Base-by-base conservation (phyloP, 306 rosid species). In the Malus sylvestris region DNA sequence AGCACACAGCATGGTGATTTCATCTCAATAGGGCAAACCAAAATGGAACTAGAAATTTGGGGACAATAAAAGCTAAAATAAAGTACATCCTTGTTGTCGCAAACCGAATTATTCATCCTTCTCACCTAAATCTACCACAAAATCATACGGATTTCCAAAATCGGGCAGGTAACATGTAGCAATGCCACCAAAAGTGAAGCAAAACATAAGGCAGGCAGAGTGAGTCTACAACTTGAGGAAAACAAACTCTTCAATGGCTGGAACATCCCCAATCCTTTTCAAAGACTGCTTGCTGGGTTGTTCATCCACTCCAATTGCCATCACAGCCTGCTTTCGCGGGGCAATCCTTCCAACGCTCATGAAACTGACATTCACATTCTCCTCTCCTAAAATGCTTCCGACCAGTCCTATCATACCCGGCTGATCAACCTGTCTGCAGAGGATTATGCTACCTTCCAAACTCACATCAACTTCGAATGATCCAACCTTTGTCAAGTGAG, bases 301-400 rank as follows among this genome's bases (percentile, higher is more conserved):
- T 0, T 96, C 99, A 72, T 96, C 99, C 40, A 96, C 99, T 25
- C 99, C 99, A 38, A 96, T 96, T 33, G 99, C 99, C 99, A 96
- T 96, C 42, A 96, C 90, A 82, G 99, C 99, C 58, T 91, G 99
- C 93, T 91, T 96, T 49, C 98, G 84, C n/a, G 99, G 99, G 57
- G 99, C 98, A 55, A 85, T 91, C 83, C 99, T 92, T 80, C 98
- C 99, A 0, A 92, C 98, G 35, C 99, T 96, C 99, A 96, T 96
- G 89, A 96, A 96, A 77, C 99, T 92, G 25, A 96, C 99, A 51
- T 96, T 92, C 77, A 96, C 97, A 81, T 92, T 96, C 83, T 91
- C 99, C 71, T 92, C 78, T 32, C 98, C 99, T 79, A 96, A 80
- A 74, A 96, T 73, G 84, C 93, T 91, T 45, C 98, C 98, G 32